Conservation (phyloP, 441 rosid species). For the Pelargonium myrrhifolium region DNA sequence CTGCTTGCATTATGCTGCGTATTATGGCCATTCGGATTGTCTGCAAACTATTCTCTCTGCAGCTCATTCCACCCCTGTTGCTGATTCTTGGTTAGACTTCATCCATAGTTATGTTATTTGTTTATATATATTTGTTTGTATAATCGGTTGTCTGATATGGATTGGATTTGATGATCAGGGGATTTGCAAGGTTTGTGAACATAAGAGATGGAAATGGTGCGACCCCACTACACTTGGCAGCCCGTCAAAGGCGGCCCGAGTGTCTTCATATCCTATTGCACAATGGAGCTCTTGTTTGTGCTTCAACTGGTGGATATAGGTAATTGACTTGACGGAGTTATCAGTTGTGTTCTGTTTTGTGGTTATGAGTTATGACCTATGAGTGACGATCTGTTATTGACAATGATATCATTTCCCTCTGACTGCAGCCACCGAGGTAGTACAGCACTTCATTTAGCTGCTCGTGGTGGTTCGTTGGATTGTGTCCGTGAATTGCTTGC, state of each 20-base stretch:
- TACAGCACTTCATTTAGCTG: conserved; percentile 96
- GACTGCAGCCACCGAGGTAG: conserved; percentile 72
- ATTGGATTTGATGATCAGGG: conserved; percentile 35
- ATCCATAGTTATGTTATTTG: background rate
- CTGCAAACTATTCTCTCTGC: conserved; percentile 52
- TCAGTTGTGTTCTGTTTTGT: background rate
- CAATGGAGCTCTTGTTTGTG: conserved; percentile 69
- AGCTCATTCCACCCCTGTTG: conserved; percentile 57
- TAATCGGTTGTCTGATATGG: background rate
- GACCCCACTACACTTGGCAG: conserved; percentile 66
- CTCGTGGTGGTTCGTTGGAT: conserved; percentile 88
- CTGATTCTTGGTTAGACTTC: conserved; percentile 48
- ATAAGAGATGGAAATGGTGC: conserved; percentile 64
- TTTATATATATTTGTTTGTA: background rate
- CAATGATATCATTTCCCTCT: background rate
- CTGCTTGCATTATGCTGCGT: conserved; percentile 72
- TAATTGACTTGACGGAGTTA: conserved; percentile 22
- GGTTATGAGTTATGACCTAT: conserved; percentile 14
- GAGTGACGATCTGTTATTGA: background rate
- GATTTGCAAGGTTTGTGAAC: conserved; percentile 61
- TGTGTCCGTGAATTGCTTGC: conserved; percentile 86
- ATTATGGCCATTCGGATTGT: conserved; percentile 57
- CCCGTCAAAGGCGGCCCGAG: conserved; percentile 51
- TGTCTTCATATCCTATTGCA: conserved; percentile 55
- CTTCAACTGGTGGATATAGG: conserved; percentile 69